Base-by-base conservation (phyloP, 805 yeast genomes). In the Yamadazyma nakazawae region DNA sequence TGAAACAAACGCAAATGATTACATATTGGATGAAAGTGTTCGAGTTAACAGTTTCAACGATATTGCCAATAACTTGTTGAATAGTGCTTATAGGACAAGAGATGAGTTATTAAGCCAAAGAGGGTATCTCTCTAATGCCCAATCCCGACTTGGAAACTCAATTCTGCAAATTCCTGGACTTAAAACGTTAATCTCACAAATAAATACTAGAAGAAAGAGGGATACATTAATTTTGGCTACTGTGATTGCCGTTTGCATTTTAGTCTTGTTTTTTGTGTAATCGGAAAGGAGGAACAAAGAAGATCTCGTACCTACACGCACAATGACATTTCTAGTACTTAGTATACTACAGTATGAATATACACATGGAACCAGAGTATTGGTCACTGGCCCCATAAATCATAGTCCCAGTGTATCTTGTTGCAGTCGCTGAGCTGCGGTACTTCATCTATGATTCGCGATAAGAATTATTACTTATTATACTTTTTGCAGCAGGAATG, bases 11-110 rank as follows among this genome's bases (percentile, higher is more conserved):
- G 88, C 82, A 46, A 81, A 84, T 52, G 87, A 82, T 51, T 92
- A 92, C 62, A 82, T 88, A 61, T 74, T 85, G 47, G 82, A 85
- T 48, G 99, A 92, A 65, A 66, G 88, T 7, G 71, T 78, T 34
- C 72, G 96, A 42, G 85, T 85, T 16, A 88, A 87, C 53, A 74
- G 75, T 43, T 82, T 94, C 37, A 83, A 89, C 61, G 74, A 76
- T 37, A 70, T 90, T 43, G 88, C 96, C 13, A 97, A 94, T 61
- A 69, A 85, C 37, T 71, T 94, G 48, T 75, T 92, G 34, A 78
- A 78, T n/a, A 91, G 85, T 61, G 98, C 97, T 1, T 85, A 80
- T 67, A 88, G 86, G 54, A 90, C 98, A 0, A 74, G 98, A 48
- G 97, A 91, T 50, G 95, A 88, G 58, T 76, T 94, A 44, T 54